Evolutionary conservation across 2,329 filamentous ascomycete species (phyloP).

Genomic region (Botrytis byssoidea): DNA sequence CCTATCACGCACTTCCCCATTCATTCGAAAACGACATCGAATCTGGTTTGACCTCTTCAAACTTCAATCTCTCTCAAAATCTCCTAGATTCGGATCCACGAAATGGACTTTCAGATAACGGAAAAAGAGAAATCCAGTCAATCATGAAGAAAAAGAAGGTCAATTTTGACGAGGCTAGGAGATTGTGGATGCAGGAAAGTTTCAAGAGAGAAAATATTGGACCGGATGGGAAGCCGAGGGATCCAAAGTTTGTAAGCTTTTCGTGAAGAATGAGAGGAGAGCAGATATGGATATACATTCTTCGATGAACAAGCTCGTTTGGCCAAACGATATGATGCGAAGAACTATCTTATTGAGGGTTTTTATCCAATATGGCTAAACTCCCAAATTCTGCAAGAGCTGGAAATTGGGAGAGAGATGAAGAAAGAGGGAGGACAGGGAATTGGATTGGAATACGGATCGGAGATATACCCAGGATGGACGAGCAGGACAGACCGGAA

Average conservation of each 20-base stretch:
- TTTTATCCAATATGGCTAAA: neutral
- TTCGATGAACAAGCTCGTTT: neutral
- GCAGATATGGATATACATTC: neutral
- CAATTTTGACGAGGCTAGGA: conserved; percentile 85
- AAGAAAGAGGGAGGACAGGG: neutral
- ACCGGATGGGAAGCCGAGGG: conserved; percentile 79
- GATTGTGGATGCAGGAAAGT: conserved; percentile 78
- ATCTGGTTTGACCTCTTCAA: conserved; percentile 76
- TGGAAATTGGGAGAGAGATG: neutral
- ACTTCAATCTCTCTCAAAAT: conserved; percentile 81
- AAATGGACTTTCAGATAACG: conserved; percentile 74
- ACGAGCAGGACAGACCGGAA: neutral
- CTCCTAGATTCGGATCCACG: conserved; percentile 75
- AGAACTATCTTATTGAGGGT: neutral
- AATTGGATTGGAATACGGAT: conserved; percentile 7
- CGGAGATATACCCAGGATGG: neutral
- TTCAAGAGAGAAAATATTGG: conserved; percentile 89
- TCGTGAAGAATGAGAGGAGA: conserved; percentile 26
- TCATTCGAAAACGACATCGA: conserved; percentile 84
- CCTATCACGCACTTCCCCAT: conserved; percentile 75
- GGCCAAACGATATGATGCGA: neutral
- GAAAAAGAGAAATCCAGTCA: conserved; percentile 77
- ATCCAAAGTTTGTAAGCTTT: conserved; percentile 96
- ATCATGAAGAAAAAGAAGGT: conserved; percentile 88
- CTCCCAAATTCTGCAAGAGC: too few relatives aligned